These are phyloP conservation scores for Excoecaria agallocha DNA, from an alignment of 345 rosid genomes.

Conservation along the genomic window DNA sequence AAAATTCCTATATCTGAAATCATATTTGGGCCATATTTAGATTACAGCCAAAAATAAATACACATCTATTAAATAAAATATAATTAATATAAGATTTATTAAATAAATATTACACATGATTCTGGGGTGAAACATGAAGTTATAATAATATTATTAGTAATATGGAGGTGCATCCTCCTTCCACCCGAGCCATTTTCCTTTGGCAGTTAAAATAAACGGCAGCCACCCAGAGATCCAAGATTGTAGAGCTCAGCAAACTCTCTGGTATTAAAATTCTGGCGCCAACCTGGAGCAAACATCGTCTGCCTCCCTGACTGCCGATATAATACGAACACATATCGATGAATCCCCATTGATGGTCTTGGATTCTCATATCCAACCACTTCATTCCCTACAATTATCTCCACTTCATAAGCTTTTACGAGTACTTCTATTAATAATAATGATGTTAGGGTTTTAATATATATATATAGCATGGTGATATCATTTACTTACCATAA, in stretches of 20 bases:
- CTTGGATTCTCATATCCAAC: background rate
- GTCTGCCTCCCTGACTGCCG: background rate
- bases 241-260: constrained; percentile 2
- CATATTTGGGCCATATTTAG: too few relatives aligned
- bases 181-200: background rate
- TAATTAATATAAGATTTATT: too few relatives aligned
- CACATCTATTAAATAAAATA: too few relatives aligned
- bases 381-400: background rate
- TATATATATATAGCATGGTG: background rate
- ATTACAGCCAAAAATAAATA: too few relatives aligned
- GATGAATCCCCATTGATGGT: background rate
- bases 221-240: background rate
- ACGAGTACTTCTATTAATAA: background rate
- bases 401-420: background rate
- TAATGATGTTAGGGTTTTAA: background rate
- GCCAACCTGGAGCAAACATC: background rate
- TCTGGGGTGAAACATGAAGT: too few relatives aligned
- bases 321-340: background rate
- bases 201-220: constrained; percentile 2
- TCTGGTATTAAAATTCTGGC: background rate
- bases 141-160: too few relatives aligned
- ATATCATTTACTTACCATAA: background rate
- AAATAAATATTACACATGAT: too few relatives aligned
- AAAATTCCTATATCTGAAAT: too few relatives aligned
- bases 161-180: background rate